Base-by-base conservation (phyloP, 1,139 yeast species). In the Martiniozyma asiatica region DNA sequence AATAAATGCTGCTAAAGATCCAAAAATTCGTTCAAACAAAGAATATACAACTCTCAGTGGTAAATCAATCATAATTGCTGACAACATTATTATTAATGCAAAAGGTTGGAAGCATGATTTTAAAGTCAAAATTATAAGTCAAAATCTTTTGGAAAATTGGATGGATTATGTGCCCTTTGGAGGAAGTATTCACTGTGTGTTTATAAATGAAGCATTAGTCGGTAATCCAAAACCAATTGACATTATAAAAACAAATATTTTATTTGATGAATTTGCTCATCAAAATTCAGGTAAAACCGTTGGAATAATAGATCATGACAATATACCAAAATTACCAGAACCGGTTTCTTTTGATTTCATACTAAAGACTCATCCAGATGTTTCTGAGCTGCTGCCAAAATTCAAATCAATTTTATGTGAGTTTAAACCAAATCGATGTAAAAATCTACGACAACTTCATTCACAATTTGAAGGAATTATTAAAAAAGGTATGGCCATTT, bases 11-110 rank as follows among this genome's bases (percentile, higher is more conserved):
- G 48, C 65, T 14, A 51, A 61, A 8, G 55, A 59, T 45, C 59
- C 24, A 59, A 61, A 29, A 50, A 65, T 30, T 24, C 31, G 41
- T 13, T 22, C 39, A 2, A 36, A 33, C 15, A 38, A 30, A 17
- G 38, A 38, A 21, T 75, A 67, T 45, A 58, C 59, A 31, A 77
- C 92, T 0, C 43, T 75, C 29, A 78, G 68, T 45, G 73, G 72
- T 18, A 69, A 68, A 43, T 75, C 73, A 34, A 52, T 79, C 1
- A 50, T 68, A 4, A 56, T 79, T 18, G 72, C 70, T 44, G 73
- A 73, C 39, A 74, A 74, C 19, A 45, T 53, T 35, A 49, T 80
- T 0, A 62, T 64, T 40, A 63, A 76, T 0, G 69, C 71, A 0
- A 68, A 61, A 38, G 80, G 85, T 0, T 79, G 73, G 51, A 66